A percentile compares a stretch with the other conserved stretches of the same genome.
phyloP scores from a whole-genome alignment of 108 stramenopile species.

The Aurantiochytrium sp. region DNA sequence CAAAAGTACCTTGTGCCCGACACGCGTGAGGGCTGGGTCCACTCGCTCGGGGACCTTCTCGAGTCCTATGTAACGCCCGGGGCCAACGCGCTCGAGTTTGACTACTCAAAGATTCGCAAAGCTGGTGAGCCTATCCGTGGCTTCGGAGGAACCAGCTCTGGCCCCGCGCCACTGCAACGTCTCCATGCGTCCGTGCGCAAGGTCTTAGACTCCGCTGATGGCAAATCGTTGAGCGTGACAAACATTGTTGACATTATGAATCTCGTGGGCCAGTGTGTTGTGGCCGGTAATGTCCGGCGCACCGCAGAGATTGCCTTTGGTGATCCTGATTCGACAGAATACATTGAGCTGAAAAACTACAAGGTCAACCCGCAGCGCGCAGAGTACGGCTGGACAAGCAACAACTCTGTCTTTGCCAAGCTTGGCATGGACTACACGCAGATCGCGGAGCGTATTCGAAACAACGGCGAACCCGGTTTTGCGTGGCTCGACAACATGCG shows the following conservation, averaged over 20 bases:
- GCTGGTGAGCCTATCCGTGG: slow-evolving; percentile 50
- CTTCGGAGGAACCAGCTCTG: slow-evolving; percentile 46
- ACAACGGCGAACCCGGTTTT: slow-evolving; percentile 53
- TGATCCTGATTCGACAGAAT: slow-evolving; percentile 24
- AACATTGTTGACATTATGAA: slow-evolving; percentile 55
- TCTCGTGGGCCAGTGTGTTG: slow-evolving; percentile 45
- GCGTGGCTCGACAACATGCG: slow-evolving; percentile 57
- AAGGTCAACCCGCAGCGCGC: slow-evolving; percentile 44
- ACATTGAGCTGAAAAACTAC: slow-evolving; percentile 39
- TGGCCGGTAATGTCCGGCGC: slow-evolving; percentile 48
- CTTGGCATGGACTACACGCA: slow-evolving; percentile 51
- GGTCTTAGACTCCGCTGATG: slow-evolving; percentile 23
- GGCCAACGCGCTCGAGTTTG: slow-evolving; percentile 18
- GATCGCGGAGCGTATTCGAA: slow-evolving; percentile 35
- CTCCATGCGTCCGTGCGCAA: slow-evolving; percentile 28
- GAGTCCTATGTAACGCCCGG: slow-evolving; percentile 35
- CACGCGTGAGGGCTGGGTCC: slow-evolving; percentile 52
- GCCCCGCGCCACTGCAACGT: slow-evolving; percentile 27
- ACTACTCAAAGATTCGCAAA: slow-evolving; percentile 30
- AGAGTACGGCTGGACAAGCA: slow-evolving; percentile 46
- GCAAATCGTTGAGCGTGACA: slow-evolving; percentile 32
- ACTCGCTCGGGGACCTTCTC: slow-evolving; percentile 27
- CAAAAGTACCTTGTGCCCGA: slow-evolving; percentile 33
- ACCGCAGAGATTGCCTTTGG: slow-evolving; percentile 57
- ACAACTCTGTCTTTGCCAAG: slow-evolving; percentile 43